These are phyloP conservation scores for Elsinoe perseae DNA, from an alignment of 2,329 filamentous ascomycete genomes.

Conservation along the genomic window DNA sequence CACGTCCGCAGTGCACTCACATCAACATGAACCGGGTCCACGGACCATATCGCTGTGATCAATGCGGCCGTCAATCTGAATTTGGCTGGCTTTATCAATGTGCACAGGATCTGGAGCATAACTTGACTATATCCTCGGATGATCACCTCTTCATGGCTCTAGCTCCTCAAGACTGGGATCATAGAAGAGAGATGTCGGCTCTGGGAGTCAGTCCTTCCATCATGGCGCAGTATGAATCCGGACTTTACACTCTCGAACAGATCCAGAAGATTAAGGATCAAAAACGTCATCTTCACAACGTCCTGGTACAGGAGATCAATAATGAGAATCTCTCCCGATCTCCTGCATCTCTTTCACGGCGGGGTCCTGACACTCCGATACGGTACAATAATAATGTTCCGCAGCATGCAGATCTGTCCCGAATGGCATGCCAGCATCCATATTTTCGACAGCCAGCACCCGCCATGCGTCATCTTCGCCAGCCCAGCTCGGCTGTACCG, in stretches of 20 bases:
- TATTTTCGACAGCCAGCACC: neutral
- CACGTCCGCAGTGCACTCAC: slow-evolving; percentile 53
- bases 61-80: slow-evolving; percentile 49
- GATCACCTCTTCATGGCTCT: slow-evolving; percentile 7
- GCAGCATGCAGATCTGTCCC: neutral
- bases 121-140: neutral
- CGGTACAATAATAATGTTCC: neutral
- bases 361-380: neutral
- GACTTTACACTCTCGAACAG: slow-evolving; percentile 38
- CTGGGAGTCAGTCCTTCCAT: slow-evolving; percentile 35
- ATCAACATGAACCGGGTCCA: slow-evolving; percentile 60
- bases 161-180: slow-evolving; percentile 2
- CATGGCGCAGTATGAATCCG: slow-evolving; percentile 35
- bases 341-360: neutral
- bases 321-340: neutral
- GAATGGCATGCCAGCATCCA: neutral
- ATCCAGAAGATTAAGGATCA: slow-evolving; percentile 36
- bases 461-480: neutral
- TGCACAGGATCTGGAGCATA: slow-evolving; percentile 48
- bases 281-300: slow-evolving; percentile 31
- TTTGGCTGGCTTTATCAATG: slow-evolving; percentile 70
- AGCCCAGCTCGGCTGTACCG: slow-evolving; percentile 8
- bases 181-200: slow-evolving; percentile 16
- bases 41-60: slow-evolving; percentile 47
- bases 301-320: slow-evolving; percentile 18